A percentile compares a stretch with the other conserved stretches of the same genome.
Conservation (phyloP, 2,329 filamentous ascomycete species). For the Alternaria gansuensis region DNA sequence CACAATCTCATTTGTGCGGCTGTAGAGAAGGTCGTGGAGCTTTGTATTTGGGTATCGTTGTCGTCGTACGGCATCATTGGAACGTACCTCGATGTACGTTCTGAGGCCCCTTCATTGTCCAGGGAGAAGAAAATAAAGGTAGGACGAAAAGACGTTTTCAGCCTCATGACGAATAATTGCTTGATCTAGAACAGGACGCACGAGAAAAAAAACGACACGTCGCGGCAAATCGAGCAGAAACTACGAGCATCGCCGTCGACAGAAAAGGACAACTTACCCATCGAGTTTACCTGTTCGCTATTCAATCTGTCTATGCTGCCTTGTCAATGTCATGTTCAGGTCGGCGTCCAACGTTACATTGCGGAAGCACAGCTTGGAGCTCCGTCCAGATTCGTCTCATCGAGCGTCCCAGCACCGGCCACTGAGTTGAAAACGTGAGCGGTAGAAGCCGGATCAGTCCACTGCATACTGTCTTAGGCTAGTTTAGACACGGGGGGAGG, state of each 20-base stretch:
- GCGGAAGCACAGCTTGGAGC: constrained; percentile 24
- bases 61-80: constrained; percentile 42
- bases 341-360: constrained; percentile 37
- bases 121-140: constrained; percentile 29
- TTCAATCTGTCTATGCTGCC: constrained; percentile 15
- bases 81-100: constrained; percentile 44
- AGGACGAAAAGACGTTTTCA: constrained; percentile 11
- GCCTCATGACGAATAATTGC: constrained; percentile 13
- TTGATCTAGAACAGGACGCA: constrained; percentile 11
- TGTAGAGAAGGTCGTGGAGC: constrained; percentile 28
- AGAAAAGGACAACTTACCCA: background rate
- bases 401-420: constrained; percentile 36
- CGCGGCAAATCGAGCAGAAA: constrained; percentile 5
- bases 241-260: background rate
- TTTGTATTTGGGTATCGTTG: constrained; percentile 33
- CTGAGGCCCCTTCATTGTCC: constrained; percentile 24
- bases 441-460: constrained; percentile 25
- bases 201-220: constrained; percentile 20
- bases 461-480: constrained; percentile 14
- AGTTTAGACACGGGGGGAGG: background rate
- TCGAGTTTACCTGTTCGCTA: constrained; percentile 10
- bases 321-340: constrained; percentile 18
- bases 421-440: constrained; percentile 27
- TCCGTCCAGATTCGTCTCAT: constrained; percentile 20
- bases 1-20: constrained; percentile 42